Conservation (phyloP, 2,329 filamentous ascomycete genomes). For the Thermothelomyces thermophilus region DNA sequence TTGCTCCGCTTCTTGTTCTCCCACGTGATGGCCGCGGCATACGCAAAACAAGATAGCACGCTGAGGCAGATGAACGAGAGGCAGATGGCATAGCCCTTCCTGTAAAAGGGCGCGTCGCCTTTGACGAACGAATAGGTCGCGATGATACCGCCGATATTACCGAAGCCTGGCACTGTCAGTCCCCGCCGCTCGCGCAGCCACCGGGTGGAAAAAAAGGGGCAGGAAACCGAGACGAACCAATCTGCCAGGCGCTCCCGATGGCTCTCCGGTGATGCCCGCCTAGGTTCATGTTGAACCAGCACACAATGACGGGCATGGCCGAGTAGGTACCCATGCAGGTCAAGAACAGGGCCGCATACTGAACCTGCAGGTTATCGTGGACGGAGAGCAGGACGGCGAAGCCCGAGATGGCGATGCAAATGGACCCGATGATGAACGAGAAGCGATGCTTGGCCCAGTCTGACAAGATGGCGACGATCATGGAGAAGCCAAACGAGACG, state of each 20-base stretch:
- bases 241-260: conserved; percentile 68
- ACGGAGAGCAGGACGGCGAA: conserved; percentile 69
- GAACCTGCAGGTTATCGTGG: conserved; percentile 57
- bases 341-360: conserved; percentile 78
- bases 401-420: conserved; percentile 63
- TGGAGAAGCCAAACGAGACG: conserved; percentile 70
- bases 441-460: conserved; percentile 70
- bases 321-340: conserved; percentile 73
- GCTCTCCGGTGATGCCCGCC: conserved; percentile 64
- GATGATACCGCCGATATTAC: conserved; percentile 74
- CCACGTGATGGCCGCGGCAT: conserved; percentile 50
- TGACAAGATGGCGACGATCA: conserved; percentile 65
- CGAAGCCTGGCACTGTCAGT: conserved; percentile 43
- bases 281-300: conserved; percentile 78
- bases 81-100: conserved; percentile 69
- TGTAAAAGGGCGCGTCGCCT: conserved; percentile 62
- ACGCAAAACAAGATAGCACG: conserved; percentile 52
- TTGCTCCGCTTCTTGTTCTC: conserved; percentile 57
- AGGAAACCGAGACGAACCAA: conserved; percentile 36
- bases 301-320: conserved; percentile 83
- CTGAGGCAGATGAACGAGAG: conserved; percentile 67
- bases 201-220: not conserved
- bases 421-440: conserved; percentile 62
- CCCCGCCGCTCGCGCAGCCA: too few relatives aligned
- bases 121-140: conserved; percentile 63